These are phyloP conservation scores for Flagelloscypha sp. DNA, from an alignment of 768 basidiomycete species.

Conservation along the genomic window DNA sequence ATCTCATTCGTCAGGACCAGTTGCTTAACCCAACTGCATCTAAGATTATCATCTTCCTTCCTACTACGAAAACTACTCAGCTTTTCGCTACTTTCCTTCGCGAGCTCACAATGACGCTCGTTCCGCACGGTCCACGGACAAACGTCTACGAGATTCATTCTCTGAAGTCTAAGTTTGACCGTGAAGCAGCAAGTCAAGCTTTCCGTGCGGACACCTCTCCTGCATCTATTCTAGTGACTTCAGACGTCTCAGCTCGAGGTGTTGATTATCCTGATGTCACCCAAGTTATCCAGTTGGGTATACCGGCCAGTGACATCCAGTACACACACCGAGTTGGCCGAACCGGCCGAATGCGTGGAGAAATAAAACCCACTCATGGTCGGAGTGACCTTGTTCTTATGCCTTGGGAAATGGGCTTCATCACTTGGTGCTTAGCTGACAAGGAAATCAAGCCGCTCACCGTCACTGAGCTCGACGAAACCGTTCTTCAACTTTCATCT, in stretches of 20 bases:
- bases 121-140: conserved; percentile 47
- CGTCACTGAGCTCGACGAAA: conserved; percentile 33
- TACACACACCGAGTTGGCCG: conserved; percentile 85
- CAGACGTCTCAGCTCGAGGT: conserved; percentile 84
- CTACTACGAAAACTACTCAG: conserved; percentile 80
- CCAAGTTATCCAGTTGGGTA: conserved; percentile 85
- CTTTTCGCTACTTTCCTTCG: conserved; percentile 60
- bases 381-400: conserved; percentile 75
- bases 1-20: conserved; percentile 84
- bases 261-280: conserved; percentile 87
- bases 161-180: conserved; percentile 51
- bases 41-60: conserved; percentile 77
- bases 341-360: conserved; percentile 60
- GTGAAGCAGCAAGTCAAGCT: conserved; percentile 45
- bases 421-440: conserved; percentile 49
- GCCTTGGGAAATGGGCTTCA: conserved; percentile 71
- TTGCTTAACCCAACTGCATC: conserved; percentile 54
- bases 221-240: conserved; percentile 66
- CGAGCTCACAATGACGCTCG: conserved; percentile 30
- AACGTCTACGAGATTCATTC: conserved; percentile 78
- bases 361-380: conserved; percentile 40
- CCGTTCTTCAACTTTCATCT: conserved; percentile 19
- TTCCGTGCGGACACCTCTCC: conserved; percentile 52
- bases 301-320: conserved; percentile 58
- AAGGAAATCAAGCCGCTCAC: conserved; percentile 64